Evolutionary conservation across 2,329 filamentous ascomycete species (phyloP), one percentile per base, ranked within the genome.

Genomic region (Alternaria triticimaculans): DNA sequence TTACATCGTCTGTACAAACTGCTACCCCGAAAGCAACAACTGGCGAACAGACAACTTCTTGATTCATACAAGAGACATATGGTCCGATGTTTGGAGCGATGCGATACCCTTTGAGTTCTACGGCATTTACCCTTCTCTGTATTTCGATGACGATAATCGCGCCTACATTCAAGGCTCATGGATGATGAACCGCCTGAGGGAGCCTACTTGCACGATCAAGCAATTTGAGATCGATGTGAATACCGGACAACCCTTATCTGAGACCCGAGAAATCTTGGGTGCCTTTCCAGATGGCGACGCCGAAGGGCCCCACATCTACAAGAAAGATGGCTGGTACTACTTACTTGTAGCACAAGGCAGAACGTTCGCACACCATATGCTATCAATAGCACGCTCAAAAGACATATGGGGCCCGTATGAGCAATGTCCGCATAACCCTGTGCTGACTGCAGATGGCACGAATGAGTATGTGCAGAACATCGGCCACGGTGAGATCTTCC

Each of bases 401-500:
- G 55, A 60, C 18, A 59, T 77, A 20, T 43, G 44, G 54, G 75
- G 76, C 0, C 75, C 75, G 3, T 78, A 72, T 18, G 67, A 71
- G 55, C 33, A 49, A 7, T 62, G 71, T 46, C 62, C 65, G 10
- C 50, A 58, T 10, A 78, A 77, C 33, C 74, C 74, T 3, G 65
- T 77, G 14, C 51, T 73, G 14, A 74, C 69, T 0, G 70, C 70
- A 20, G 60, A 63, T 20, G 72, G 71, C 30, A 77, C 71, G 6
- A 67, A 58, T 4, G 60, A 71, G 26, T 75, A 78, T 79, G 79
- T 71, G 60, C 86, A 88, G 66, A 85, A 85, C 2, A 83, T 87
- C 0, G 87, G 87, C 0, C 87, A 89, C 57, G 84, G 85, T 0
- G 87, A 89, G 64, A 64, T 88, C 3, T 88, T 89, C 63, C 82